phyloP scores from a whole-genome alignment of 441 rosid genomes.

The Populus trichocarpa region DNA sequence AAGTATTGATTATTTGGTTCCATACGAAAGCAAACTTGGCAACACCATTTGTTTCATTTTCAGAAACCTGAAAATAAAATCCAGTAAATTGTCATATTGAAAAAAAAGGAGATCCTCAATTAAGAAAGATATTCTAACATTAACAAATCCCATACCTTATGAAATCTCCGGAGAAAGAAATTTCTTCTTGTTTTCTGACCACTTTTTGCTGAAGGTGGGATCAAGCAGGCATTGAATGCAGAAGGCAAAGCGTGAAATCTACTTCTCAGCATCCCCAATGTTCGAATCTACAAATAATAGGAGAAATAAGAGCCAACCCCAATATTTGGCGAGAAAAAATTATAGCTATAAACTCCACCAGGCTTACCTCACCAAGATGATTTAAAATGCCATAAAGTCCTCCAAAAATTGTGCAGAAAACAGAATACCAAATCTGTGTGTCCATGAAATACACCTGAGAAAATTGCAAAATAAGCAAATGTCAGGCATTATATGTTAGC shows the following conservation, averaged over 20 bases:
- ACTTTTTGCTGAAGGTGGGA: constrained; percentile 62
- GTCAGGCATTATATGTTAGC: not conserved
- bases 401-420: constrained; percentile 84
- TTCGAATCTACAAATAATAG: constrained; percentile 65
- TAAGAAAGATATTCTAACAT: constrained; percentile 4
- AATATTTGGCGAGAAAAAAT: not conserved
- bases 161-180: constrained; percentile 42
- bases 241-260: constrained; percentile 88
- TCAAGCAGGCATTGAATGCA: constrained; percentile 72
- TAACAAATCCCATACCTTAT: constrained; percentile 47
- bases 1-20: constrained; percentile 80
- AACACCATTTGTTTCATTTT: constrained; percentile 45
- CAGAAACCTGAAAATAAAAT: constrained; percentile 40
- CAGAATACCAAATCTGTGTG: constrained; percentile 99
- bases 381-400: constrained; percentile 95
- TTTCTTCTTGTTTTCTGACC: constrained; percentile 39
- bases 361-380: constrained; percentile 97
- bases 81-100: constrained; percentile 11
- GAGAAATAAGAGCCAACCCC: constrained; percentile 22
- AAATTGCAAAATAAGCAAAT: constrained; percentile 17
- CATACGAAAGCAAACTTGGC: constrained; percentile 90
- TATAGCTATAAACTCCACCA: not conserved
- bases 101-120: constrained; percentile 1
- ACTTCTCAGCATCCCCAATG: constrained; percentile 97
- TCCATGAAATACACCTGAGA: constrained; percentile 39